Conservation (phyloP, 2,329 filamentous ascomycete species). For the Dryadomyces quercivorus region DNA sequence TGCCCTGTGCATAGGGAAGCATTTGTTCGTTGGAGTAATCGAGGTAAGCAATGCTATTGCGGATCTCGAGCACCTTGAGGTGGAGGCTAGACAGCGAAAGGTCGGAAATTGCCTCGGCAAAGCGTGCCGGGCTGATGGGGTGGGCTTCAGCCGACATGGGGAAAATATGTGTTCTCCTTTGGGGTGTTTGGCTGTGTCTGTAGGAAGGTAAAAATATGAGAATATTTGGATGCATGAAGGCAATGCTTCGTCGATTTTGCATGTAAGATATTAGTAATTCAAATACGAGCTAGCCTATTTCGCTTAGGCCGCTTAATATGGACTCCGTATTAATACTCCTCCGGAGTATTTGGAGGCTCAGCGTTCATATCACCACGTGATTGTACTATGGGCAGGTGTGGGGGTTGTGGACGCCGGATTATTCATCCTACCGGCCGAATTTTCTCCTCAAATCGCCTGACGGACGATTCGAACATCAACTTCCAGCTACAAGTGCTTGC, state of each 20-base stretch:
- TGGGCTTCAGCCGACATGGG: slow-evolving; percentile 48
- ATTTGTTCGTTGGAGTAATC: slow-evolving; percentile 64
- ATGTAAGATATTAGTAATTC: no score
- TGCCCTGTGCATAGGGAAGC: slow-evolving; percentile 50
- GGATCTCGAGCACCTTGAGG: slow-evolving; percentile 63
- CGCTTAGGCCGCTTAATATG: no score
- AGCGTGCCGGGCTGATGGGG: slow-evolving; percentile 50
- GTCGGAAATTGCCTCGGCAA: slow-evolving; percentile 54
- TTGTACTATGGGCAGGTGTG: neutral
- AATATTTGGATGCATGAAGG: no score
- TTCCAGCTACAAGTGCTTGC: neutral
- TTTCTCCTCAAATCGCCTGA: neutral
- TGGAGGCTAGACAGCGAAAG: slow-evolving; percentile 56
- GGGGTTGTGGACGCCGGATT: no score
- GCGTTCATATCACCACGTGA: neutral
- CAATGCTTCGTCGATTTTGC: no score
- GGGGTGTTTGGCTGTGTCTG: no score
- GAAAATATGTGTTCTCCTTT: neutral
- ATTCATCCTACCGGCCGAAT: neutral
- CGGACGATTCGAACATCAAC: neutral
- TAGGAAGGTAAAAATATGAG: no score
- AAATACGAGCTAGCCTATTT: no score
- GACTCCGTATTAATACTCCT: no score
- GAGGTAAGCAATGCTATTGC: slow-evolving; percentile 63
- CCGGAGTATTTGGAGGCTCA: no score